Evolutionary conservation across 2,329 filamentous ascomycete genomes (phyloP), one percentile per base, ranked within the genome.

Genomic region (Fusarium sp.): DNA sequence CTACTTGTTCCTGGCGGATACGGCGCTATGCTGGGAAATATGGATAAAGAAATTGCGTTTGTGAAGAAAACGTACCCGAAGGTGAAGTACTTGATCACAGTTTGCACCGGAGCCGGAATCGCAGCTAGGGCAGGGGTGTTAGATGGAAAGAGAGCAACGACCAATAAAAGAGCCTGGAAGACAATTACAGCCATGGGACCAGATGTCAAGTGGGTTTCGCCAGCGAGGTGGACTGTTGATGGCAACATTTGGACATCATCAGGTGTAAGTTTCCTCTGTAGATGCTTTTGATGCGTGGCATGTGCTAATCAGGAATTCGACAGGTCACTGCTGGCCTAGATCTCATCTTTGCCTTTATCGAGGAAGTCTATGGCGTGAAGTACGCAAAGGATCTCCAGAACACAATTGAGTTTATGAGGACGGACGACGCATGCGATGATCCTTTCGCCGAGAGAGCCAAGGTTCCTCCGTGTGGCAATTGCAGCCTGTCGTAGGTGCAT

Each of bases 181-280:
- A 20, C 80, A 76, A 10, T 72, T 77, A 2, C 73, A 80, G n/a
- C 42, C 11, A 44, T 44, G 42, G 80, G 84, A 1, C 78, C 81
- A 0, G 77, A 81, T 0, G 84, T 87, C 2, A 75, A 84, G 0
- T 91, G 89, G 89, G 77, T 87, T 21, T 75, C 79, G 0, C 78
- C 81, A 41, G 89, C 89, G 11, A 80, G 89, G 37, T 91, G 88
- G 88, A 85, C 89, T 0, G 78, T 78, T 0, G 87, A 89, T 74
- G 87, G 84, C 4, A 88, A 89, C 57, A 79, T 90, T 5, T 91
- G 88, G 88, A 88, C 85, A 1, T 85, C 84, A 4, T 88, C 86
- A 0, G 88, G 89, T 1, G 84, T 91, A 28, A 44, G 18, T 44
- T 8, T 11, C 18, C 16, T 43, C 15, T n/a, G 3, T 13, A 8